Conservation (phyloP, 257 asterid species). For the Solanum virginianum region DNA sequence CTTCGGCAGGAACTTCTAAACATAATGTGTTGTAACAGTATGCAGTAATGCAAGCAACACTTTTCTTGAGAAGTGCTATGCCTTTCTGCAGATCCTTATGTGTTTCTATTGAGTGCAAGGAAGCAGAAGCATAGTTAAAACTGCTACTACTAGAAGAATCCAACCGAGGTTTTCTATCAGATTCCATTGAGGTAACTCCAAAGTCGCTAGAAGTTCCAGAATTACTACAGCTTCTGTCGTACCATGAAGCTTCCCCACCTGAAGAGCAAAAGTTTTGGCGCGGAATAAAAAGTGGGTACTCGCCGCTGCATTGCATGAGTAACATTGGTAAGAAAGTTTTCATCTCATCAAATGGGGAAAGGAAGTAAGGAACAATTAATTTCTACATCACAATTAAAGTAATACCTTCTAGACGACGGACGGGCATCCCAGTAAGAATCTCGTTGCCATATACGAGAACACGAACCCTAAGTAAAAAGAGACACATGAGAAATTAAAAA, state of each 20-base stretch:
- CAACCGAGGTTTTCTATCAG: conserved; percentile 67
- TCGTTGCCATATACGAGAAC: conserved; percentile 98
- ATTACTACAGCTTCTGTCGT: conserved; percentile 87
- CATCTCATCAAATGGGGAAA: background rate
- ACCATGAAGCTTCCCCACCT: conserved; percentile 89
- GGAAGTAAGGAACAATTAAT: background rate
- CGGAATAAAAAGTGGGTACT: conserved; percentile 89
- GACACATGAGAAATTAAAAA: conserved; percentile 1
- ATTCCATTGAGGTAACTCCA: conserved; percentile 89
- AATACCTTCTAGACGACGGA: conserved; percentile 91
- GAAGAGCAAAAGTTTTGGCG: conserved; percentile 77
- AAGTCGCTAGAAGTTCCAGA: conserved; percentile 86
- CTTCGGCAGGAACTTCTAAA: conserved; percentile 73
- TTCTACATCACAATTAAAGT: background rate
- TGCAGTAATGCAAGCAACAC: conserved; percentile 90
- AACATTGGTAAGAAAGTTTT: background rate
- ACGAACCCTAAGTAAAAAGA: conserved; percentile 60
- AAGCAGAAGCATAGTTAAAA: conserved; percentile 68
- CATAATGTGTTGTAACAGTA: conserved; percentile 64
- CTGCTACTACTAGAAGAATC: conserved; percentile 68
- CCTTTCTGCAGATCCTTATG: conserved; percentile 99
- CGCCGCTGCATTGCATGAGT: conserved; percentile 40
- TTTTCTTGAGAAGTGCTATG: conserved; percentile 94
- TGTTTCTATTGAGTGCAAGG: conserved; percentile 69
- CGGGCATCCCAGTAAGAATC: conserved; percentile 96